Percentiles rank a stretch among this genome's conserved stretches.
These are phyloP conservation scores for Fraxinus sp. DNA, from an alignment of 305 asterid species.

Conservation along the genomic window DNA sequence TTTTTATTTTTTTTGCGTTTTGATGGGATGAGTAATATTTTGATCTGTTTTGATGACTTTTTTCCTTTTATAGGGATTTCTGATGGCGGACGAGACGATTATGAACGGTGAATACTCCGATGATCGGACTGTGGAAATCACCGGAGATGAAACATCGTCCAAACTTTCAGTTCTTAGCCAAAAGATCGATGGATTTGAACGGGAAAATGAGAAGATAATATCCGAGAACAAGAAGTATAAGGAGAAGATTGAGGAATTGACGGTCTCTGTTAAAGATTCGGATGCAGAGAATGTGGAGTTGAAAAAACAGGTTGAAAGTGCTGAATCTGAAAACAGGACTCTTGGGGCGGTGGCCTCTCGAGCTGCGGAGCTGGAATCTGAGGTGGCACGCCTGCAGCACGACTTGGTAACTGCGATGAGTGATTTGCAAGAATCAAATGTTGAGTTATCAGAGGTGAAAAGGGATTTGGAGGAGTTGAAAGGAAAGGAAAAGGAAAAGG, in stretches of 20 bases:
- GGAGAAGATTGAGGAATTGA: slow-evolving; percentile 44
- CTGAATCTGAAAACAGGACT: slow-evolving; percentile 35
- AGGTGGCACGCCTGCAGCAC: slow-evolving; percentile 59
- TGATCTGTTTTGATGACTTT: not conserved
- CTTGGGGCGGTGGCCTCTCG: slow-evolving; percentile 51
- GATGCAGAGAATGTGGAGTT: slow-evolving; percentile 37
- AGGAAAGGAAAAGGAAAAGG: slow-evolving; percentile 41
- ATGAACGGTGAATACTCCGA: slow-evolving; percentile 50
- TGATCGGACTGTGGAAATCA: slow-evolving; percentile 49
- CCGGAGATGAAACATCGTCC: slow-evolving; percentile 35
- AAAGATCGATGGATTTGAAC: slow-evolving; percentile 50
- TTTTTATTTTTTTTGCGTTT: not conserved
- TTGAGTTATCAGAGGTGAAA: slow-evolving; percentile 42
- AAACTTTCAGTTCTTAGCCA: slow-evolving; percentile 40
- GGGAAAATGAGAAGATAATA: slow-evolving; percentile 43
- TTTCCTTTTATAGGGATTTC: slow-evolving; percentile 27
- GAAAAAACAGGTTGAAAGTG: slow-evolving; percentile 34
- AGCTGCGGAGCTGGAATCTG: slow-evolving; percentile 64
- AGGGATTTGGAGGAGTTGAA: slow-evolving; percentile 41
- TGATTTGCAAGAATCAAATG: slow-evolving; percentile 46
- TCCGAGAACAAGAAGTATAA: slow-evolving; percentile 42
- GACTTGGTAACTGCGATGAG: slow-evolving; percentile 52
- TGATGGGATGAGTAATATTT: not conserved
- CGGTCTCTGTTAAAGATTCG: slow-evolving; percentile 33
- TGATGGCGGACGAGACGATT: slow-evolving; percentile 57